phyloP scores from a whole-genome alignment of 345 rosid species.

The Combretum micranthum region DNA sequence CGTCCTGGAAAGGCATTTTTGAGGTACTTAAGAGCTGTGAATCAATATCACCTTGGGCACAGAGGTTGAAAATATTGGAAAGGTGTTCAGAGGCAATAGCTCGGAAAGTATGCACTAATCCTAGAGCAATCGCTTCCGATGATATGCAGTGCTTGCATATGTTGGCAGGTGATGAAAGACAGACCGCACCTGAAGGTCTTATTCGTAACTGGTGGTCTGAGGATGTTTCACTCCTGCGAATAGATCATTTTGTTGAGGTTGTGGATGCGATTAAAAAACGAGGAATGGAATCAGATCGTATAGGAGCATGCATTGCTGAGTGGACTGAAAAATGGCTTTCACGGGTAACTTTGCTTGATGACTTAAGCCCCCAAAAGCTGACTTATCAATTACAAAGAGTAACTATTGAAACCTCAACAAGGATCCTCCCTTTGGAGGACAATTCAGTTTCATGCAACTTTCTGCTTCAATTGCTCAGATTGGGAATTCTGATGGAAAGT shows the following conservation, averaged over 20 bases:
- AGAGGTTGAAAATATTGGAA: constrained; percentile 26
- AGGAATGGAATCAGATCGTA: constrained; percentile 32
- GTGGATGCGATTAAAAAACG: constrained; percentile 30
- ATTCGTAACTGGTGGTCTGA: constrained; percentile 47
- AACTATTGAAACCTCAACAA: constrained; percentile 33
- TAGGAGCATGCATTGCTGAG: constrained; percentile 38
- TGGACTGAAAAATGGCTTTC: constrained; percentile 49
- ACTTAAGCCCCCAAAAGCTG: constrained; percentile 18
- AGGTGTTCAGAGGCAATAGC: constrained; percentile 48
- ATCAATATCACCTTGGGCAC: constrained; percentile 30
- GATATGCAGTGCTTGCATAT: constrained; percentile 6
- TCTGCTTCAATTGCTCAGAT: constrained; percentile 43
- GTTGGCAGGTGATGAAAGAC: constrained; percentile 5
- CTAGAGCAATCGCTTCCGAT: constrained; percentile 8
- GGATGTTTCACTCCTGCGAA: constrained; percentile 43
- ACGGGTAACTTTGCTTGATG: constrained; percentile 18
- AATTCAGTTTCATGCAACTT: constrained; percentile 47
- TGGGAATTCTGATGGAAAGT: constrained; percentile 24
- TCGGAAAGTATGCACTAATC: constrained; percentile 31
- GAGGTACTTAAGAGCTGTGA: constrained; percentile 41
- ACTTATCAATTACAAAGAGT: constrained; percentile 21
- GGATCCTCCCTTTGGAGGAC: constrained; percentile 34
- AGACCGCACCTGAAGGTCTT: constrained; percentile 4
- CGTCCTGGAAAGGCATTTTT: constrained; percentile 46
- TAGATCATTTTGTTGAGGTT: constrained; percentile 51